Evolutionary conservation across 2,329 filamentous ascomycete species (phyloP), one percentile per base, ranked within the genome.

Genomic region (Ascochyta viciae-villosae): DNA sequence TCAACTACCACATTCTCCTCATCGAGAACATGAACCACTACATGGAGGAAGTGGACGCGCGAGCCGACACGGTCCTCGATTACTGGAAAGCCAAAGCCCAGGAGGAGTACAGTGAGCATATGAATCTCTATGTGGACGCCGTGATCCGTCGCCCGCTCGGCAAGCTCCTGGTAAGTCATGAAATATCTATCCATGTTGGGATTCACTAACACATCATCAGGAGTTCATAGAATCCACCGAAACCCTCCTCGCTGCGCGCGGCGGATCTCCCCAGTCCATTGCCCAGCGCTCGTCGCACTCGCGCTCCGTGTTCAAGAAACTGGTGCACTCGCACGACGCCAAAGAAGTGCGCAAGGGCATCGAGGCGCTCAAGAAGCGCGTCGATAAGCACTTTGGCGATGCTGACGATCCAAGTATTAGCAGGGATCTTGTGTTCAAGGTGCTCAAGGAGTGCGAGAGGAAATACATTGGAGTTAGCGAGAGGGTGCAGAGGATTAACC

Each of bases 21-120:
- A 98, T 99, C 65, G 94, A 99, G 76, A 99, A 99, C 76, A 97
- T 97, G 92, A 96, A 97, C 72, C 92, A 96, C 76, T 98, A 96
- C 77, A 82, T 95, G 10, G 93, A 98, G 73, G 93, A 97, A 75
- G 89, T 96, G 8, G 91, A 96, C 64, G 80, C 89, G 15, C 84
- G 86, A 16, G 83, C 85, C 34, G 86, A 95, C 60, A 84, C 89
- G 7, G 87, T 96, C 0, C 83, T 98, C 4, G 87, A 91, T 57
- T 87, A 91, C 64, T 97, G 93, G 91, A 89, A 88, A 70, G 85
- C 88, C 35, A 88, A 89, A 54, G 95, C 94, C 1, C 81, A 85
- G 29, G 83, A 86, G 41, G 92, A 96, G 77, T 88, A 96, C 75
- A 81, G 84, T 49, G 92, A 96, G 76, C 95, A 98, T 74, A 87